Conservation (phyloP, 805 yeast species). For the Hanseniaspora clermontiae region DNA sequence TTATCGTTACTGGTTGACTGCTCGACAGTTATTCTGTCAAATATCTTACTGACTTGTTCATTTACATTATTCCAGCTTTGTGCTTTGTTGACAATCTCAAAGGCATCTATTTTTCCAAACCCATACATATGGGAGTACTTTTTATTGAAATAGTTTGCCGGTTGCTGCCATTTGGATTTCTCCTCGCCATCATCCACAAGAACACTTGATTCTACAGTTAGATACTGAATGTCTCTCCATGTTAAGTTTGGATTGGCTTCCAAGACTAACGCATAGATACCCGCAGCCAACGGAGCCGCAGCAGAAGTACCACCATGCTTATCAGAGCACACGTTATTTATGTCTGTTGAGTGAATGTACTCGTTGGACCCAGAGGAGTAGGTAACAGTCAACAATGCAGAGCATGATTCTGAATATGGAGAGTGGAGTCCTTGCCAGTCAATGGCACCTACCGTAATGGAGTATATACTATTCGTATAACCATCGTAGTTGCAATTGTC, state of each 20-base stretch:
- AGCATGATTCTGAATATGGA: constrained; percentile 77
- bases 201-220: constrained; percentile 58
- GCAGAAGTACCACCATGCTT: constrained; percentile 95
- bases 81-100: constrained; percentile 57
- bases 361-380: constrained; percentile 86
- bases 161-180: constrained; percentile 61
- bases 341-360: constrained; percentile 78
- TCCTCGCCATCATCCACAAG: constrained; percentile 41
- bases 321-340: constrained; percentile 53
- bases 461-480: constrained; percentile 87
- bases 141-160: constrained; percentile 48
- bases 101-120: constrained; percentile 83
- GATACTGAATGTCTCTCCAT: constrained; percentile 91
- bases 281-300: constrained; percentile 97
- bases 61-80: constrained; percentile 70
- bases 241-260: constrained; percentile 76
- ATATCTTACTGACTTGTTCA: constrained; percentile 75
- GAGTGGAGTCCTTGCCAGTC: constrained; percentile 84
- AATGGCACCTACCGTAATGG: constrained; percentile 88
- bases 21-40: constrained; percentile 32
- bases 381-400: constrained; percentile 89
- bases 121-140: constrained; percentile 79
- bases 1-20: constrained; percentile 18
- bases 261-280: constrained; percentile 73
- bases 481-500: constrained; percentile 97